phyloP scores from a whole-genome alignment of 139 green algal genomes.

The Chlorella sp. region DNA sequence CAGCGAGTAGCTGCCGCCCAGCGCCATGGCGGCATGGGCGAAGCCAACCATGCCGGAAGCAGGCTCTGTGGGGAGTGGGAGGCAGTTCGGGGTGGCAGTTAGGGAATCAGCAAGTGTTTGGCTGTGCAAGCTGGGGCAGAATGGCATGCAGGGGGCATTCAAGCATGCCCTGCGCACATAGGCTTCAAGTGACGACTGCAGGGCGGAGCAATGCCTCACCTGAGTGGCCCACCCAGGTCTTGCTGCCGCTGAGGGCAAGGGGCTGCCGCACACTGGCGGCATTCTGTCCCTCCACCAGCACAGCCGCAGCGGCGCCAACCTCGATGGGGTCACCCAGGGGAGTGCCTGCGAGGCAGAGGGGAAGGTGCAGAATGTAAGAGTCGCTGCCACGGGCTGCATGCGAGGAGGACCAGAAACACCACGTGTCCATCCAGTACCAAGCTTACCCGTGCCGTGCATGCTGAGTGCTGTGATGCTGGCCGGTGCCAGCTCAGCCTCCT shows the following conservation, averaged over 20 bases:
- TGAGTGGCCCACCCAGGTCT: conserved; percentile 82
- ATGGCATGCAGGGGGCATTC: no score
- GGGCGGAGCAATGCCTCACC: no score
- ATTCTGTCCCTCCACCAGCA: conserved; percentile 36
- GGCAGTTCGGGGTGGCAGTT: neutral
- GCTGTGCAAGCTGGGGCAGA: no score
- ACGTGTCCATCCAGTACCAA: no score
- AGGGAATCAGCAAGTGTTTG: no score
- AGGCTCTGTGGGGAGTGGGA: conserved; percentile 65
- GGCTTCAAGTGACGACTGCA: no score
- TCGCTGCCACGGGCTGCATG: no score
- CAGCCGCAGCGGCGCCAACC: conserved; percentile 65
- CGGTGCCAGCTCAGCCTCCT: neutral
- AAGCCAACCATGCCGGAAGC: conserved; percentile 79
- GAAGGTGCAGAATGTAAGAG: no score
- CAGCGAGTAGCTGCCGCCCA: conserved; percentile 36
- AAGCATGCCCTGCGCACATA: no score
- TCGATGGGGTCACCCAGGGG: conserved; percentile 92
- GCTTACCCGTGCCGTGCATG: conserved; percentile 81
- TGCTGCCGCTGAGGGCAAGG: conserved; percentile 61
- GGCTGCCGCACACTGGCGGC: conserved; percentile 17
- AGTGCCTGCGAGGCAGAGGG: conserved; percentile 54
- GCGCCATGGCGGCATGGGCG: conserved; percentile 40
- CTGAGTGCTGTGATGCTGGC: conserved; percentile 27
- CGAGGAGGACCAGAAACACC: no score